phyloP scores from a whole-genome alignment of 345 rosid genomes.

The Microcos paniculata region DNA sequence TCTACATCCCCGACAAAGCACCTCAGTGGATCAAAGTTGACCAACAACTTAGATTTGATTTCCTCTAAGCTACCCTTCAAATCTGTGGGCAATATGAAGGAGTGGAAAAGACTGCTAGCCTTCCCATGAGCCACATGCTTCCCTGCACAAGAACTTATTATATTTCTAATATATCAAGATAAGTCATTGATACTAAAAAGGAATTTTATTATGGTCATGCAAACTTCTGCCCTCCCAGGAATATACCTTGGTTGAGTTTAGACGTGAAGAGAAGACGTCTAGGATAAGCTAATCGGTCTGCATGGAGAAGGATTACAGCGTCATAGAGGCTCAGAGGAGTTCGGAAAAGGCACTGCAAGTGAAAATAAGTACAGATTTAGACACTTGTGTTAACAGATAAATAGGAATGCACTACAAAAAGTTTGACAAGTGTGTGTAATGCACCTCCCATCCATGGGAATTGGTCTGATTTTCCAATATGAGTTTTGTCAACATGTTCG shows the following conservation, averaged over 20 bases:
- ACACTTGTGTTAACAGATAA: constrained; percentile 10
- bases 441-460: constrained; percentile 83
- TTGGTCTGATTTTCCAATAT: constrained; percentile 54
- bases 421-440: constrained; percentile 14
- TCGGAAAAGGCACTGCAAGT: constrained; percentile 75
- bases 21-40: constrained; percentile 72
- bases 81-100: constrained; percentile 56
- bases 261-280: constrained; percentile 76
- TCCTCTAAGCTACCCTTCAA: constrained; percentile 55
- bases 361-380: constrained; percentile 12
- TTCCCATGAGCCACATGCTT: constrained; percentile 64
- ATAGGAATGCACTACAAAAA: neutral
- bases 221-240: neutral
- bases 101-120: constrained; percentile 58
- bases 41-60: constrained; percentile 56
- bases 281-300: constrained; percentile 71
- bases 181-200: neutral
- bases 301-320: constrained; percentile 84
- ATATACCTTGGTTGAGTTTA: constrained; percentile 61
- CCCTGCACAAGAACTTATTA: constrained; percentile 43
- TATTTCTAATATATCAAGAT: neutral
- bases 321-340: constrained; percentile 90
- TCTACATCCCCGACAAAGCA: constrained; percentile 62
- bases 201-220: neutral
- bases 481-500: constrained; percentile 66